Evolutionary conservation across 2,329 filamentous ascomycete genomes (phyloP), one percentile per base, ranked within the genome.

Genomic region (Epichloe hybrida): DNA sequence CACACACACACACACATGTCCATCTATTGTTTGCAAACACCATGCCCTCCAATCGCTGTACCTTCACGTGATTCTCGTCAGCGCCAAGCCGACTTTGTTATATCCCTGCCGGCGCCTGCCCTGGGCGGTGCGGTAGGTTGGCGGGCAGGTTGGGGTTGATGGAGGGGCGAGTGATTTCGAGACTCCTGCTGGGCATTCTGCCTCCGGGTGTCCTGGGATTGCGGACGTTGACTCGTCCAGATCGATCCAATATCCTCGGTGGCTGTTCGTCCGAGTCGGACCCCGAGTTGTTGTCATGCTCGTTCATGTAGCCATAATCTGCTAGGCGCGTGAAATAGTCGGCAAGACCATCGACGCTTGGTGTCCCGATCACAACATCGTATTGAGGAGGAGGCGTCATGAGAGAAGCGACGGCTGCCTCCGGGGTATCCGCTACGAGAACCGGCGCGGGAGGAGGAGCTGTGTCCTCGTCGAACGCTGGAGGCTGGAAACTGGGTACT

Each of bases 251-350:
- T 2, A 78, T 70, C 5, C 75, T 66, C 31, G 69, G 63, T 48
- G 64, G 69, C 17, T 65, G 63, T n/a, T 72, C 70, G n/a, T 71
- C 69, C 3, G 62, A 64, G 11, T 70, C 71, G 17, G 68, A 72
- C 15, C 64, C 65, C 1, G 66, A 68, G 6, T 72, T 70, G 0
- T 70, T 68, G 1, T 66, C 66, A 6, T 55, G 57, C 15, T 63
- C 65, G 12, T 64, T 45, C 43, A 9, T 60, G 20, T 70, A 69
- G 2, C 88, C 83, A 51, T 86, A 84, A 56, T 88, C 78, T 0
- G 86, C 86, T 39, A 95, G 69, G 1, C 90, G 80, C 0, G 83
- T 74, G 63, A 96, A 96, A 65, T 96, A 96, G 61, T 95, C 90
- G 1, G 88, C 86, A 45, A 95, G 66, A 0, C 83, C 67, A 70